Conservation (phyloP, 495 filamentous ascomycete species). For the Podospora appendiculata region DNA sequence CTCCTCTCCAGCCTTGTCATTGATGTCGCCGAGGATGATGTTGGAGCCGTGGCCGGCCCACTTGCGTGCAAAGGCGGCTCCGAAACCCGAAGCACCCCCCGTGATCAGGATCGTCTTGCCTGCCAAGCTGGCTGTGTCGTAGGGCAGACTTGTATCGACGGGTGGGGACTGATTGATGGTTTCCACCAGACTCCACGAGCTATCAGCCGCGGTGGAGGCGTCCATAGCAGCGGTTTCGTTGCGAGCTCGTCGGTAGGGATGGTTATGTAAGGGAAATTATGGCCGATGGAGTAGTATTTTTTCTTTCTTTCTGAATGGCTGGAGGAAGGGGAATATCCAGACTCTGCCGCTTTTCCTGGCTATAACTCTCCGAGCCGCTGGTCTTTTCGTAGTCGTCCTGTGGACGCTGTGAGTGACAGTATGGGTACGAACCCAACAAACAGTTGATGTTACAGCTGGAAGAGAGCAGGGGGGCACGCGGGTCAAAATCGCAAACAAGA, state of each 20-base stretch:
- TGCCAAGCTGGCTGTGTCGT: slow-evolving; percentile 29
- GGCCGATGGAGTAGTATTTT: too few relatives aligned
- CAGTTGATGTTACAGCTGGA: too few relatives aligned
- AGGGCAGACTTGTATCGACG: slow-evolving; percentile 27
- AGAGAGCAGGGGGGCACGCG: too few relatives aligned
- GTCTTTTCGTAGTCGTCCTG: too few relatives aligned
- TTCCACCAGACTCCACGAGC: slow-evolving; percentile 12
- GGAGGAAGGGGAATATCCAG: too few relatives aligned
- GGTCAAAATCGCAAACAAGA: too few relatives aligned
- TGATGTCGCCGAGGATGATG: slow-evolving; percentile 42
- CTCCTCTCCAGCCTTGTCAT: slow-evolving; percentile 25
- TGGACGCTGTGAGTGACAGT: too few relatives aligned
- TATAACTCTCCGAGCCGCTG: too few relatives aligned
- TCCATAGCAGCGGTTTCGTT: slow-evolving; percentile 5
- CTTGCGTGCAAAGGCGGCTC: slow-evolving; percentile 41
- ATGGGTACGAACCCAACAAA: too few relatives aligned
- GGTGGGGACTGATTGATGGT: slow-evolving; percentile 24
- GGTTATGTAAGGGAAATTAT: background rate
- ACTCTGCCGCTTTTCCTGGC: too few relatives aligned
- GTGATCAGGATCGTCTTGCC: slow-evolving; percentile 43
- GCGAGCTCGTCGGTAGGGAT: background rate
- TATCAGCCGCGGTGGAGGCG: background rate
- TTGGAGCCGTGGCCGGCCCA: slow-evolving; percentile 32
- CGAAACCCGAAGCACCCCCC: slow-evolving; percentile 46
- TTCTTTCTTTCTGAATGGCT: too few relatives aligned